Percentiles rank a stretch among this genome's conserved stretches.
Conservation (phyloP, 108 stramenopile species). For the Nitzschia putrida region DNA sequence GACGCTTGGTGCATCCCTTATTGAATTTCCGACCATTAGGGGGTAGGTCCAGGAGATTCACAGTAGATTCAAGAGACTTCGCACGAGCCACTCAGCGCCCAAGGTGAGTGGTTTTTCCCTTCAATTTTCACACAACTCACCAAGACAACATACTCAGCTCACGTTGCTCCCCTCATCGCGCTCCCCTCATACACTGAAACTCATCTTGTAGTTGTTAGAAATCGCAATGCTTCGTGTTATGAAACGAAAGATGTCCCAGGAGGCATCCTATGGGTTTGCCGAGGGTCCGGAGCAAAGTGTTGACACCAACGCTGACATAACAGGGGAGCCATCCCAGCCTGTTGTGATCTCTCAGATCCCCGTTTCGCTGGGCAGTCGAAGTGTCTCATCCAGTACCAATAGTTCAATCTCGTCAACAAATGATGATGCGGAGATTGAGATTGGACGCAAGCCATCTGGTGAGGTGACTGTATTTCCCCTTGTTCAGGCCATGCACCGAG, state of each 20-base stretch:
- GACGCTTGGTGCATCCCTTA: too few species aligned
- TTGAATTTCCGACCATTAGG: too few species aligned
- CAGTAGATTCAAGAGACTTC: too few species aligned
- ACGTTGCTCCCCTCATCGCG: too few species aligned
- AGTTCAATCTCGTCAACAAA: slow-evolving; percentile 11
- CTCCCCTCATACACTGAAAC: too few species aligned
- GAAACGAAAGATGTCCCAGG: slow-evolving; percentile 9
- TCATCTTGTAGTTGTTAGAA: too few species aligned
- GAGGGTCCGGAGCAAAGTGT: neutral
- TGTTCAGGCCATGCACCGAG: neutral
- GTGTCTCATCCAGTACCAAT: slow-evolving; percentile 1
- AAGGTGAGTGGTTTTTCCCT: too few species aligned
- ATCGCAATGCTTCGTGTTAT: slow-evolving; percentile 8
- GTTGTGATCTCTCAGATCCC: slow-evolving; percentile 14
- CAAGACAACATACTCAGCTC: too few species aligned
- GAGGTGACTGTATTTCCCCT: neutral
- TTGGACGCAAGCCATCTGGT: neutral
- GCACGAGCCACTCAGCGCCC: too few species aligned
- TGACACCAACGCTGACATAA: neutral
- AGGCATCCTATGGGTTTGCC: neutral
- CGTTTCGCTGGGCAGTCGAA: neutral
- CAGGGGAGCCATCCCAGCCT: neutral
- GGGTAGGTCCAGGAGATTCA: too few species aligned
- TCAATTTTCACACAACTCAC: too few species aligned
- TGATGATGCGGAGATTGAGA: neutral